Evolutionary conservation across 352 stramenopile genomes (phyloP).

Genomic region (Globisporangium alternatum): DNA sequence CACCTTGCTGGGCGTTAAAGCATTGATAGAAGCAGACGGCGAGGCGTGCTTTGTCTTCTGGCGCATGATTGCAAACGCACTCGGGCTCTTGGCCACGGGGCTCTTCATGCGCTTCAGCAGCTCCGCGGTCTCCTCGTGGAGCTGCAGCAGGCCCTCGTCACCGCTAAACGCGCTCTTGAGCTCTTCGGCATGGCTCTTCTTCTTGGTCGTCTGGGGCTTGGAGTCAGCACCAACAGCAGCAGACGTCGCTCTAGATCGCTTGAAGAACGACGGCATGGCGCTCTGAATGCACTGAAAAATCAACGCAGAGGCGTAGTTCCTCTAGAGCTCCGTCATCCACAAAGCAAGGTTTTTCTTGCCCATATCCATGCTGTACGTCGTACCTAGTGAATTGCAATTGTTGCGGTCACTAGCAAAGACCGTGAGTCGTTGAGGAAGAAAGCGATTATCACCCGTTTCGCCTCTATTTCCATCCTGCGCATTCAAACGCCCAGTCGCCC

Average conservation of each 20-base stretch:
- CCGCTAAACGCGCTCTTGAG: conserved; percentile 28
- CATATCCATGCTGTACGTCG: no score
- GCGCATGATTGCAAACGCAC: conserved; percentile 8
- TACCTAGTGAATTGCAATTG: no score
- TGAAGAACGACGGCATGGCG: conserved; percentile 21
- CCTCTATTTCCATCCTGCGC: no score
- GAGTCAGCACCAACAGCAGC: background rate
- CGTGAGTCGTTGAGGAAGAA: no score
- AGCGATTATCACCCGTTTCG: no score
- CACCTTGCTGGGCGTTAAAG: conserved; percentile 23
- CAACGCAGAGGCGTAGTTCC: no score
- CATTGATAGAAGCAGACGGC: no score
- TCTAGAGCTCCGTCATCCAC: no score
- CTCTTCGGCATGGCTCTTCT: background rate
- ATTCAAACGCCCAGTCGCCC: no score
- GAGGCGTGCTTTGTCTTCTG: conserved; percentile 6
- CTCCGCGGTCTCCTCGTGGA: conserved; percentile 57
- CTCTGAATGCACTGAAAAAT: background rate
- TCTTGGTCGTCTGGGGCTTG: conserved; percentile 4
- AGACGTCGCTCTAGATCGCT: conserved; percentile 1
- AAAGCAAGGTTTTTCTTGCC: no score
- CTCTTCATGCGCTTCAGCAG: conserved; percentile 60
- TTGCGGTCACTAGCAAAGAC: no score
- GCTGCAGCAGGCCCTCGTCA: conserved; percentile 51
- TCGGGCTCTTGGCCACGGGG: conserved; percentile 25